A percentile compares a stretch with the other conserved stretches of the same genome.
Evolutionary conservation across 2,329 filamentous ascomycete genomes (phyloP).

Genomic region (Mariannaea sp.): DNA sequence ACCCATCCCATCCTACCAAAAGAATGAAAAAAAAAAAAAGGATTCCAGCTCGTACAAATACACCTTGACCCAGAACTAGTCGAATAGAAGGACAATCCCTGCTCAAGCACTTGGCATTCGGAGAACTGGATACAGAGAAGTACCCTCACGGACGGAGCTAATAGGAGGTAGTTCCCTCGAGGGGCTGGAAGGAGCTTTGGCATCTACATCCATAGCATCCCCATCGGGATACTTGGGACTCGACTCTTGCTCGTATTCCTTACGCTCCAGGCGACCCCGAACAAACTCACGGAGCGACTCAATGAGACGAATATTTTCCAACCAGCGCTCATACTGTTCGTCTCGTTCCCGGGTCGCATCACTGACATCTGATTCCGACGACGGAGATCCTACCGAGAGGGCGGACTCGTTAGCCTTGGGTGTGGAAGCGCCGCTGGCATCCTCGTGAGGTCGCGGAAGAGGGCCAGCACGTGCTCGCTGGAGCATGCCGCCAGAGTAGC

Average conservation of each 20-base stretch:
- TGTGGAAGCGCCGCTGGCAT: slow-evolving; percentile 48
- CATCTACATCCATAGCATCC: slow-evolving; percentile 47
- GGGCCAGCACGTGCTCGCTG: slow-evolving; percentile 59
- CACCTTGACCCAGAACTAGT: slow-evolving; percentile 24
- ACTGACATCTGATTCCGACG: slow-evolving; percentile 58
- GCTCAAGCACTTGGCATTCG: slow-evolving; percentile 44
- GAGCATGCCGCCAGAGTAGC: slow-evolving; percentile 70
- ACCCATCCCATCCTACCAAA: slow-evolving; percentile 2
- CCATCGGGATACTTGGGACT: slow-evolving; percentile 22
- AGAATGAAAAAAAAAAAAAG: slow-evolving; percentile 14
- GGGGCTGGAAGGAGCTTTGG: slow-evolving; percentile 39
- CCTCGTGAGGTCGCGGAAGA: slow-evolving; percentile 45
- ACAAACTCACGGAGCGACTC: slow-evolving; percentile 65
- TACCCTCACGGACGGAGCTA: slow-evolving; percentile 37
- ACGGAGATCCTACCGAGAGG: slow-evolving; percentile 57
- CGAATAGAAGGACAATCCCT: slow-evolving; percentile 1
- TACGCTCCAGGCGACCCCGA: slow-evolving; percentile 59
- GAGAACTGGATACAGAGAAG: slow-evolving; percentile 48
- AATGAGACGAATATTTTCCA: slow-evolving; percentile 68
- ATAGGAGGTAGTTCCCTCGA: slow-evolving; percentile 28
- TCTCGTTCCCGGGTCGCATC: slow-evolving; percentile 60
- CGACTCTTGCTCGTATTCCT: slow-evolving; percentile 53
- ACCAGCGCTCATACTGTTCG: slow-evolving; percentile 67
- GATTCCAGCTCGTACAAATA: slow-evolving; percentile 32
- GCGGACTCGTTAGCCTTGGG: slow-evolving; percentile 51